phyloP scores from a whole-genome alignment of 2,329 filamentous ascomycete species.

The Ophiocordyceps camponoti-saundersi region DNA sequence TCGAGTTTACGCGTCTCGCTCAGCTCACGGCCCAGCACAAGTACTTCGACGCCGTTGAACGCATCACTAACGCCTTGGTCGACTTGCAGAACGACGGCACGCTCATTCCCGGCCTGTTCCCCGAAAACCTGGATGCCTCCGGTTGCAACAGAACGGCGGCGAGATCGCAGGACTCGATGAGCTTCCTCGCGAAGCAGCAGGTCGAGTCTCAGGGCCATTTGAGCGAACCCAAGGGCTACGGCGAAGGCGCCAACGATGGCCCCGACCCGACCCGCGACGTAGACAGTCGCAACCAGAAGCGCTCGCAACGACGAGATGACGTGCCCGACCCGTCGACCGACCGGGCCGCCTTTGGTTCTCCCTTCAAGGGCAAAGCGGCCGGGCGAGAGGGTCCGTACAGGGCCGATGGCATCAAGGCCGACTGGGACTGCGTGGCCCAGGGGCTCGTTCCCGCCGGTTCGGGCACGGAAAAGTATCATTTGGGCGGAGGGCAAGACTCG shows the following conservation, averaged over 20 bases:
- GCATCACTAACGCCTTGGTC: constrained; percentile 67
- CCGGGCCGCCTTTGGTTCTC: background rate
- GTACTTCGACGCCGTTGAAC: constrained; percentile 80
- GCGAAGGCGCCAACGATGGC: constrained; percentile 1
- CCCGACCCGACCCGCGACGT: background rate
- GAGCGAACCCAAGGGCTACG: constrained; percentile 12
- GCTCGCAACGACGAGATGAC: constrained; percentile 1
- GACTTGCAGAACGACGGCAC: constrained; percentile 55
- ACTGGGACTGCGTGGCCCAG: constrained; percentile 39
- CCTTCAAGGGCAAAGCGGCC: background rate
- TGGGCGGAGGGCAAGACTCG: constrained; percentile 53
- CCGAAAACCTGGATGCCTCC: constrained; percentile 57
- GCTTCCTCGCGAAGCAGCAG: constrained; percentile 17
- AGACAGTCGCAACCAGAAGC: background rate
- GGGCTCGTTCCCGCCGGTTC: constrained; percentile 33
- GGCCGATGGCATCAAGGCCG: constrained; percentile 15
- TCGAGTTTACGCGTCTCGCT: constrained; percentile 81
- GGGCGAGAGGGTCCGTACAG: constrained; percentile 10
- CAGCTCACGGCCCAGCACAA: constrained; percentile 67
- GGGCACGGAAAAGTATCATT: constrained; percentile 31
- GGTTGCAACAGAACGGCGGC: constrained; percentile 51
- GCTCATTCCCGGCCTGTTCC: constrained; percentile 63
- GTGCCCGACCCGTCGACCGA: constrained; percentile 1
- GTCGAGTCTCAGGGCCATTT: constrained; percentile 14
- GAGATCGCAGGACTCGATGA: constrained; percentile 11